Evolutionary conservation across 2,329 filamentous ascomycete genomes (phyloP).

Genomic region (Cercospora sojina): DNA sequence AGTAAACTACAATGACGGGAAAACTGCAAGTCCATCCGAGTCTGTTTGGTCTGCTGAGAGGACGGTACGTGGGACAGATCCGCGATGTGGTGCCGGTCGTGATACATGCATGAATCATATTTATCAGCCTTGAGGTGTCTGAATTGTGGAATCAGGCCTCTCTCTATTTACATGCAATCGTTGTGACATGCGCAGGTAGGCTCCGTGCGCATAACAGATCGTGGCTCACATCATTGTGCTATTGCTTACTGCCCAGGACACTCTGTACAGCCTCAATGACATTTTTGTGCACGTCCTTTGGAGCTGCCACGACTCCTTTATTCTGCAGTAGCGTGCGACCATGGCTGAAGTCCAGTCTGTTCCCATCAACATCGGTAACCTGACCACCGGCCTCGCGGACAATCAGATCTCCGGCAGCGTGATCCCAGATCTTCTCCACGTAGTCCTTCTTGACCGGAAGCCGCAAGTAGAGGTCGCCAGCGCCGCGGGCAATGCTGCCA

Average conservation of each 20-base stretch:
- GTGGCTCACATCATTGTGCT: neutral
- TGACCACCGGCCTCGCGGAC: constrained; percentile 90
- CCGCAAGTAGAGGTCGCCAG: constrained; percentile 90
- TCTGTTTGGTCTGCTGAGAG: neutral
- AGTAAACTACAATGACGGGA: neutral
- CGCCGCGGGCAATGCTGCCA: constrained; percentile 87
- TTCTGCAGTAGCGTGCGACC: constrained; percentile 85
- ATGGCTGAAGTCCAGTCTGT: constrained; percentile 78
- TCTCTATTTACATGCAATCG: neutral
- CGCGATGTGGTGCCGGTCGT: neutral
- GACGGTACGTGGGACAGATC: neutral
- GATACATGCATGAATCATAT: neutral
- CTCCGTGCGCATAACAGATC: neutral
- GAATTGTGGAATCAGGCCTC: neutral
- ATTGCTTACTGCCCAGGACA: constrained; percentile 60
- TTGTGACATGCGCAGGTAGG: neutral
- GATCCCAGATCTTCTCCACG: constrained; percentile 99
- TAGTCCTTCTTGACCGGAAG: constrained; percentile 83
- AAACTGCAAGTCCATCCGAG: neutral
- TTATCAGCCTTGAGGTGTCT: neutral
- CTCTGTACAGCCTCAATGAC: constrained; percentile 81
- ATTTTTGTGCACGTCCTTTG: constrained; percentile 68
- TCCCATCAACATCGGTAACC: constrained; percentile 86
- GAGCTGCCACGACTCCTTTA: constrained; percentile 90
- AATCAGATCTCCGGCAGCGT: constrained; percentile 91